Evolutionary conservation across 2,329 filamentous ascomycete genomes (phyloP).

Genomic region (Camillea tinctor): DNA sequence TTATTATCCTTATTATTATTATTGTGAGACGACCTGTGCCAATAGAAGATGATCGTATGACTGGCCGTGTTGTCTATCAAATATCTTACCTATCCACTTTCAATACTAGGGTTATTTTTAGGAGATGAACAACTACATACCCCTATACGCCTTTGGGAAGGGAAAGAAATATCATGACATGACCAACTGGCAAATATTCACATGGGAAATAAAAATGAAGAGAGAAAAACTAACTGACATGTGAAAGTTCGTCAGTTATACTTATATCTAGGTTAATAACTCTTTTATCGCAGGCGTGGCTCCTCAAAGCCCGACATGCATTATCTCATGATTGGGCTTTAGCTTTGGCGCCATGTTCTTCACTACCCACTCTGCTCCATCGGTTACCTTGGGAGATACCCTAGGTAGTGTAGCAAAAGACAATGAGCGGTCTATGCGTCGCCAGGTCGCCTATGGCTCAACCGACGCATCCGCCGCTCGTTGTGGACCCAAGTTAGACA

Average conservation of each 20-base stretch:
- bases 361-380: not conserved
- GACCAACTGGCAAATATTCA: too few relatives aligned
- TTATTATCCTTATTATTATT: too few relatives aligned
- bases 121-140: too few relatives aligned
- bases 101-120: too few relatives aligned
- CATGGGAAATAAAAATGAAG: too few relatives aligned
- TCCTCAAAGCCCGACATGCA: not conserved
- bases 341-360: not conserved
- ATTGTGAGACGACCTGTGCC: not conserved
- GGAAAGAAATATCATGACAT: too few relatives aligned
- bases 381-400: not conserved
- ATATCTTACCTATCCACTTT: too few relatives aligned
- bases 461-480: not conserved
- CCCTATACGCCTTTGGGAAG: too few relatives aligned
- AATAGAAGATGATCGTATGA: not conserved
- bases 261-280: constrained; percentile 8
- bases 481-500: not conserved
- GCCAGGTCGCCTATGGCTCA: too few relatives aligned
- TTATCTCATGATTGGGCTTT: not conserved
- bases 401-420: not conserved
- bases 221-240: too few relatives aligned
- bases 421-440: not conserved
- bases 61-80: too few relatives aligned
- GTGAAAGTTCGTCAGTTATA: too few relatives aligned
- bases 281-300: not conserved